Base-by-base conservation (phyloP, 73 alveolate species). In the Tetrahymena borealis region DNA sequence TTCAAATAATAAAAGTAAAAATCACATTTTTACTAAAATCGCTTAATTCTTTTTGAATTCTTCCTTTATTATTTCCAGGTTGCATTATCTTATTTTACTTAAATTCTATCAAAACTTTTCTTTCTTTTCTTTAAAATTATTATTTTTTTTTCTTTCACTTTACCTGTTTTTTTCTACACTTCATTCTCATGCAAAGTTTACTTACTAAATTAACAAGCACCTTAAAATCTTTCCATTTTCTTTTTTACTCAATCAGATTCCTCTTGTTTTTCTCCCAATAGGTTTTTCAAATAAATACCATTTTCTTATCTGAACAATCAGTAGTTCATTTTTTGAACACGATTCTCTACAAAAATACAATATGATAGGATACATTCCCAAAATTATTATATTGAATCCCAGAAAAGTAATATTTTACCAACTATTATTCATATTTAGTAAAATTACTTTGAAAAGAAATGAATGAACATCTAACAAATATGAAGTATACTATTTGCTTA, bases 11-110 rank as follows among this genome's bases (percentile, higher is more conserved):
- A 60, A 60, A 60, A 60, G 85, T 60, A 60, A 60, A 60, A 60
- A 60, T 60, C 85, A 60, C 85, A 60, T 60, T 60, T 60, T 60
- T 60, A 60, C 85, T 60, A 60, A 60, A 60, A 60, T 60, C 85
- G 85, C 85, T 60, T 60, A 60, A 60, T 60, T 60, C 85, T 60
- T 60, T 60, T 60, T 60, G 85, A 60, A 60, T 60, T 60, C 85
- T 60, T 60, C 85, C 85, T 60, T 60, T 60, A 60, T 60, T 60
- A 60, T 60, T 60, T 60, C 85, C 85, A 60, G 85, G 85, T 60
- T 60, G 85, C 85, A 60, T 60, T 60, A 32, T 42, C 79, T 60
- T 60, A 24, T 60, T 60, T 60, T 15, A 60, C n/a, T n/a, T 60
- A 60, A 60, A 60, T 60, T 60, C 85, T 60, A 60, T 60, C 85